Conservation (phyloP, 352 stramenopile species). For the Blastocystis sp. region DNA sequence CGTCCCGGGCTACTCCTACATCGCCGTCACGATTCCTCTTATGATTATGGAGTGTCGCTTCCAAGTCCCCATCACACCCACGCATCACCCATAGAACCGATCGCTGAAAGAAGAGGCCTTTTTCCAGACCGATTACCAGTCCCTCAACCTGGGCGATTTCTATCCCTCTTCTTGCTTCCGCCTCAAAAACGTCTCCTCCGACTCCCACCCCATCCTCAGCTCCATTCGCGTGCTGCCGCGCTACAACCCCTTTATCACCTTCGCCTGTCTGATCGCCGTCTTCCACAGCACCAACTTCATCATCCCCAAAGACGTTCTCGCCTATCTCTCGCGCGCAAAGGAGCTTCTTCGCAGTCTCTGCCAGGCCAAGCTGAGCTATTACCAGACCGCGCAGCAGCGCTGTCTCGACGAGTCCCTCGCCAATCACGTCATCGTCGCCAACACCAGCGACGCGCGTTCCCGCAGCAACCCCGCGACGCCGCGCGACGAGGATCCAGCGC, state of each 20-base stretch:
- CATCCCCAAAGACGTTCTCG: slow-evolving; percentile 24
- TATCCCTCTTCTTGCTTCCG: slow-evolving; percentile 30
- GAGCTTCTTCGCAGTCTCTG: slow-evolving; percentile 26
- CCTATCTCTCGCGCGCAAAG: slow-evolving; percentile 23
- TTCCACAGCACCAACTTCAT: slow-evolving; percentile 45
- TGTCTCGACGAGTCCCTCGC: slow-evolving; percentile 22
- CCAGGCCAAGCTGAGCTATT: slow-evolving; percentile 30
- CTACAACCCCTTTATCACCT: slow-evolving; percentile 32
- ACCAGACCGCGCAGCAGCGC: slow-evolving; percentile 14
- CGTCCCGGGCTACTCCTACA: slow-evolving; percentile 37
- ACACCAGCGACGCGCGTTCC: not conserved
- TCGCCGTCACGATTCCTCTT: slow-evolving; percentile 35
- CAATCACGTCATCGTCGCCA: slow-evolving; percentile 9
- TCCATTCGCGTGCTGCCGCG: slow-evolving; percentile 31
- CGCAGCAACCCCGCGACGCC: slow-evolving; percentile 19
- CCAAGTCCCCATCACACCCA: not conserved
- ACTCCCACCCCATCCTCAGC: slow-evolving; percentile 56
- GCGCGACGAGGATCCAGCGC: not conserved
- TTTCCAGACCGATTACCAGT: slow-evolving; percentile 26
- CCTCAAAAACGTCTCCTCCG: slow-evolving; percentile 46
- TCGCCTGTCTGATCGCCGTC: slow-evolving; percentile 47
- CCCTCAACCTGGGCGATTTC: slow-evolving; percentile 3
- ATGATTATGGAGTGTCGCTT: slow-evolving; percentile 66
- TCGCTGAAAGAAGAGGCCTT: slow-evolving; percentile 57
- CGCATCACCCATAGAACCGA: slow-evolving; percentile 33